phyloP scores from a whole-genome alignment of 768 basidiomycete genomes.

The Filobasidium wieringae region DNA sequence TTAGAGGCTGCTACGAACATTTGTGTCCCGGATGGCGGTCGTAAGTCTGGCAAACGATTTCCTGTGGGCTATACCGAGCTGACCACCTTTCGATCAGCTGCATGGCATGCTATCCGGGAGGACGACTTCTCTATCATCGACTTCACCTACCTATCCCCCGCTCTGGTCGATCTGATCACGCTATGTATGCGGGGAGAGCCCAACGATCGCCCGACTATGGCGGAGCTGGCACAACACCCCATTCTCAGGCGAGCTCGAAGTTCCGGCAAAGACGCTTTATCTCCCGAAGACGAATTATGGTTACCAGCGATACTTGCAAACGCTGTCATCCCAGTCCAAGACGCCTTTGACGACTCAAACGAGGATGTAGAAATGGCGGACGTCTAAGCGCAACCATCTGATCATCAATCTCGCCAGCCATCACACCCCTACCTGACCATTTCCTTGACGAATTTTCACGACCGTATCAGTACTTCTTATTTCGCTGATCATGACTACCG shows the following conservation, averaged over 20 bases:
- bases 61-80: slow-evolving; percentile 43
- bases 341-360: neutral
- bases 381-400: neutral
- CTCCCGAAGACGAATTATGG: slow-evolving; percentile 31
- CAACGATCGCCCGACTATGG: slow-evolving; percentile 36
- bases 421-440: neutral
- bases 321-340: neutral
- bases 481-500: neutral
- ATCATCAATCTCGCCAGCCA: too few relatives aligned
- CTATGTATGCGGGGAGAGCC: slow-evolving; percentile 31
- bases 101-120: slow-evolving; percentile 83
- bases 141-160: slow-evolving; percentile 33
- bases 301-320: slow-evolving; percentile 29
- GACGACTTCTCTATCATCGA: slow-evolving; percentile 67
- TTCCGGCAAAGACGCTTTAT: slow-evolving; percentile 28
- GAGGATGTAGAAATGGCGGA: slow-evolving; percentile 26
- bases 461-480: neutral
- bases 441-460: neutral
- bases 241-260: slow-evolving; percentile 23
- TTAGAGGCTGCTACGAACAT: slow-evolving; percentile 94
- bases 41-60: slow-evolving; percentile 1
- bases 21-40: slow-evolving; percentile 87
- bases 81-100: slow-evolving; percentile 46
- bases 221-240: slow-evolving; percentile 28
- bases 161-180: slow-evolving; percentile 33